Base-by-base conservation (phyloP, 2,329 filamentous ascomycete species). In the Ophiocordyceps camponoti-leonardi region DNA sequence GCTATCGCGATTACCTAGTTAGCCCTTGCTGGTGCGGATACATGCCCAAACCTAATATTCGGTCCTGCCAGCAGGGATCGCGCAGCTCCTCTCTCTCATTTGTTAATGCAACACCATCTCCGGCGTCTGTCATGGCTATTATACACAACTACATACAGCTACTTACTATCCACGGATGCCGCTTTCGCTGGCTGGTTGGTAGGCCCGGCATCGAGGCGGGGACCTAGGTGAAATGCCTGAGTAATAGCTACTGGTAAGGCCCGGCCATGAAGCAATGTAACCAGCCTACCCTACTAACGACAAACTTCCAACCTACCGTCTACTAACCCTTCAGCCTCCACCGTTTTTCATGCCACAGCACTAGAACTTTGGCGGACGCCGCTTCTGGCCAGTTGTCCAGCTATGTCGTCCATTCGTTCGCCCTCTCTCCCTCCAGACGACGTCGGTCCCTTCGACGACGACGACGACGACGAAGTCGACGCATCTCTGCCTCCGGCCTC, bases 401-500 rank as follows among this genome's bases (percentile, higher is more conserved):
- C 35, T 18, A 39, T 39, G 35, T 39, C 35, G n/a, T 39, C 35
- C 42, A 49, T 37, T 48, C 52, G 31, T 8, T 11, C 35, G 35
- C 18, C 31, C 16, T 33, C 31, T n/a, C 31, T 33, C 13, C 13
- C 13, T 4, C 31, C 31, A 12, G 35, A 18, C n/a, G 11, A 23
- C 23, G 10, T 19, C 13, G 59, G 53, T 43, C 50, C 41, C 41
- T 23, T 42, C 8, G 47, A 43, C 30, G 26, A 28, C 26, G 47
- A 43, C 30, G 26, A 28, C 26, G 26, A 28, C 26, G 26, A 28
- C 4, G 26, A 28, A 28, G 26, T 6, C 26, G 49, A 49, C 52
- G 47, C 54, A 50, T 22, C 53, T 35, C 45, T 51, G 11, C 45
- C 44, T 47, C 50, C 41, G 26, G 48, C 43, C 40, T 52, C 44